Conservation (phyloP, 306 rosid species). For the Carpinus viminea region DNA sequence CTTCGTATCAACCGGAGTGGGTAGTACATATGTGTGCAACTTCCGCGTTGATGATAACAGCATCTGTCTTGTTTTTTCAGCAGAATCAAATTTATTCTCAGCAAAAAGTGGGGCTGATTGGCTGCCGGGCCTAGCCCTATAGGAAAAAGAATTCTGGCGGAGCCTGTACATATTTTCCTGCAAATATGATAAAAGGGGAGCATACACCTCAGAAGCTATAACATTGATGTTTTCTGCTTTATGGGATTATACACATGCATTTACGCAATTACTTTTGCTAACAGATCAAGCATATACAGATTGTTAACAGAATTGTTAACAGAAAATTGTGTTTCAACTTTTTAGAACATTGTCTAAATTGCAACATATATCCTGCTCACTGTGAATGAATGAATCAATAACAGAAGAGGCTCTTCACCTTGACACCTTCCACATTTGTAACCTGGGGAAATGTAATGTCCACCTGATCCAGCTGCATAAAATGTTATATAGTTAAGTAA, state of each 20-base stretch:
- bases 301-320: too few relatives aligned
- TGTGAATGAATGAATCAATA: not conserved
- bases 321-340: not conserved
- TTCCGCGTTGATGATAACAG: constrained; percentile 74
- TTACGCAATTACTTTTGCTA: not conserved
- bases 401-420: constrained; percentile 43
- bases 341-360: not conserved
- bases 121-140: constrained; percentile 53
- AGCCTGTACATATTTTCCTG: constrained; percentile 71
- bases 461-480: constrained; percentile 59
- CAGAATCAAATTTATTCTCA: constrained; percentile 55
- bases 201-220: constrained; percentile 2
- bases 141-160: constrained; percentile 53
- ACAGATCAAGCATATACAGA: not conserved
- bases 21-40: constrained; percentile 83
- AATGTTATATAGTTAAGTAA: constrained; percentile 21
- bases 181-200: constrained; percentile 33
- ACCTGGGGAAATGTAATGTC: constrained; percentile 61
- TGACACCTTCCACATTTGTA: constrained; percentile 44
- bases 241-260: not conserved
- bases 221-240: not conserved
- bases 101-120: constrained; percentile 94
- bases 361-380: not conserved
- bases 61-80: constrained; percentile 62
- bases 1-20: constrained; percentile 74